Conservation (phyloP, 1,139 yeast genomes). For the Saccharomycopsis phalli region DNA sequence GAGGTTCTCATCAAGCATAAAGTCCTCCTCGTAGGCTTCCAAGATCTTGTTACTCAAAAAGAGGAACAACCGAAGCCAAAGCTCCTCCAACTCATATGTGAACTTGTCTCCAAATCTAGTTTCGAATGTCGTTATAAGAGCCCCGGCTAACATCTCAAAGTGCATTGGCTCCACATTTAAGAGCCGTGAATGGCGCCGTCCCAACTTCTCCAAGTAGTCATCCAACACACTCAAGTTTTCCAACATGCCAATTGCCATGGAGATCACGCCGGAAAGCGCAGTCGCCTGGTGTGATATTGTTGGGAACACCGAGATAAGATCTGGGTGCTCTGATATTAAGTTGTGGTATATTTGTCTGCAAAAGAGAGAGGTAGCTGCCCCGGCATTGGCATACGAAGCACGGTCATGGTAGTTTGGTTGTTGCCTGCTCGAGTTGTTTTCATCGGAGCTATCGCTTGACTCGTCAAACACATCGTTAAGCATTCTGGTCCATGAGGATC, state of each 20-base stretch:
- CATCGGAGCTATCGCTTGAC: constrained; percentile 7
- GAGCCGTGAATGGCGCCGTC: constrained; percentile 57
- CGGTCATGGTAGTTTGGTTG: neutral
- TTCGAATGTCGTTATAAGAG: constrained; percentile 51
- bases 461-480: constrained; percentile 14
- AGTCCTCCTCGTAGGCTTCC: constrained; percentile 12
- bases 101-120: constrained; percentile 41
- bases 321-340: constrained; percentile 37
- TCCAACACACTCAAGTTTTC: constrained; percentile 35
- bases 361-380: constrained; percentile 37
- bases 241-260: constrained; percentile 38
- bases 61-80: constrained; percentile 47
- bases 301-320: constrained; percentile 41
- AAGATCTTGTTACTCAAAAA: constrained; percentile 40
- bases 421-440: neutral
- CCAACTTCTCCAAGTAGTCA: constrained; percentile 47
- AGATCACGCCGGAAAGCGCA: constrained; percentile 57
- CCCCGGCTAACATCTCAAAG: constrained; percentile 62
- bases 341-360: constrained; percentile 43
- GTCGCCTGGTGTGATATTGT: constrained; percentile 50
- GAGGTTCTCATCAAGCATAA: constrained; percentile 2
- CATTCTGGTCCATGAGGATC: constrained; percentile 26
- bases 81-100: constrained; percentile 35
- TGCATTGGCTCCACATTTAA: constrained; percentile 53
- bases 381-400: constrained; percentile 4